Evolutionary conservation across 2,329 filamentous ascomycete genomes (phyloP).

Genomic region (Exutisphaerella laricina): DNA sequence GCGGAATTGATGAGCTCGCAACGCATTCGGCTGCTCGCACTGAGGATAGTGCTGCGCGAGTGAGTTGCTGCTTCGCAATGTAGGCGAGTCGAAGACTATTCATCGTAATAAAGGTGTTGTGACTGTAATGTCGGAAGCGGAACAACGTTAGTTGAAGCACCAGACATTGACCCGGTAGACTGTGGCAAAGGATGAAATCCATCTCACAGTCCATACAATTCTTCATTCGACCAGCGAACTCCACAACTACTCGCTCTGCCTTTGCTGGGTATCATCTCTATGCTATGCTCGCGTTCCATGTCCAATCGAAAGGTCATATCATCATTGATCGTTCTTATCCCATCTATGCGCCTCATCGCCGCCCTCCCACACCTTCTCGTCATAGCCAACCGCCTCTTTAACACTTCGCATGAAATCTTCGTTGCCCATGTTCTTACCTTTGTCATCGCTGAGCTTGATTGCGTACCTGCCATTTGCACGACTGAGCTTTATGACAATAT

Average conservation of each 20-base stretch:
- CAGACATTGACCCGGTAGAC: no score
- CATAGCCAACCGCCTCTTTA: constrained; percentile 79
- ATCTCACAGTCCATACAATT: no score
- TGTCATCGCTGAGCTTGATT: constrained; percentile 85
- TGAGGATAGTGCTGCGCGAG: no score
- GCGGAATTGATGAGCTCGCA: no score
- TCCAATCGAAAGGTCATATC: background rate
- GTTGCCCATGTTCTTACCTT: constrained; percentile 91
- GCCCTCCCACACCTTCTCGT: constrained; percentile 74
- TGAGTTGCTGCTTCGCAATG: no score
- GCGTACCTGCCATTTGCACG: constrained; percentile 75
- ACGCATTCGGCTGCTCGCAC: no score
- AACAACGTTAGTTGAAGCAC: no score
- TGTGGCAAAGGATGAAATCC: no score
- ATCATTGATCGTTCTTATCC: constrained; percentile 46
- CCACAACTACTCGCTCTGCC: background rate
- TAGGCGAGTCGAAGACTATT: no score
- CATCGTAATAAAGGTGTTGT: no score
- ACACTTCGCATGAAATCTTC: constrained; percentile 71
- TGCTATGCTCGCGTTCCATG: constrained; percentile 4
- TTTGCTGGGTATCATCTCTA: constrained; percentile 10
- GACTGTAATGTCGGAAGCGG: no score
- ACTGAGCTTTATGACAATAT: constrained; percentile 96
- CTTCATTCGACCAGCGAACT: no score
- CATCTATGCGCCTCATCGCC: constrained; percentile 81